A percentile compares a stretch with the other conserved stretches of the same genome.
phyloP scores from a whole-genome alignment of 306 rosid genomes.

The Biancaea sappan region DNA sequence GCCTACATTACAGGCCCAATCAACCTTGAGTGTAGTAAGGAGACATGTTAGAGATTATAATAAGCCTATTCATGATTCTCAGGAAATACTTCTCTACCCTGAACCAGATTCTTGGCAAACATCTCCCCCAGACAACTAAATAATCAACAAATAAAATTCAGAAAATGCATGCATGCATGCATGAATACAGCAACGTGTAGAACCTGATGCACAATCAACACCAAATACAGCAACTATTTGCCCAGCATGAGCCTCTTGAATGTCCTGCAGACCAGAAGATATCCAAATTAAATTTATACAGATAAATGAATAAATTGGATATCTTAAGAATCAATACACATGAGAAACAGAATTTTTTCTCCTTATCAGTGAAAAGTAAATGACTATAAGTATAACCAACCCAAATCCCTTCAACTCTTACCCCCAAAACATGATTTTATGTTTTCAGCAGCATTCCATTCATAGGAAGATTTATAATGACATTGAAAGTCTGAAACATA shows the following conservation, averaged over 20 bases:
- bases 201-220: slow-evolving; percentile 99
- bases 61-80: not conserved
- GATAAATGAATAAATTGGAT: slow-evolving; percentile 13
- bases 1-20: not conserved
- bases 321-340: not conserved
- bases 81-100: not conserved
- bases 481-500: slow-evolving; percentile 39
- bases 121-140: slow-evolving; percentile 2
- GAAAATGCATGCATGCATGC: not conserved
- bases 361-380: slow-evolving; percentile 2
- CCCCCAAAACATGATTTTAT: not conserved
- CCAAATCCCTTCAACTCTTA: slow-evolving; percentile 4
- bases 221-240: slow-evolving; percentile 99
- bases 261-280: slow-evolving; percentile 61
- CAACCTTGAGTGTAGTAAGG: not conserved
- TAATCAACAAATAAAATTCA: slow-evolving; percentile 9
- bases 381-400: not conserved
- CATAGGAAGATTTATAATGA: slow-evolving; percentile 6
- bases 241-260: slow-evolving; percentile 98
- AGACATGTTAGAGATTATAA: not conserved
- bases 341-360: slow-evolving; percentile 22
- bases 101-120: slow-evolving; percentile 10
- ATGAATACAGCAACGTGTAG: slow-evolving; percentile 31
- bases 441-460: slow-evolving; percentile 20
- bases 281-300: slow-evolving; percentile 1